Base-by-base conservation (phyloP, 345 rosid species). In the Linum usitatissimum region DNA sequence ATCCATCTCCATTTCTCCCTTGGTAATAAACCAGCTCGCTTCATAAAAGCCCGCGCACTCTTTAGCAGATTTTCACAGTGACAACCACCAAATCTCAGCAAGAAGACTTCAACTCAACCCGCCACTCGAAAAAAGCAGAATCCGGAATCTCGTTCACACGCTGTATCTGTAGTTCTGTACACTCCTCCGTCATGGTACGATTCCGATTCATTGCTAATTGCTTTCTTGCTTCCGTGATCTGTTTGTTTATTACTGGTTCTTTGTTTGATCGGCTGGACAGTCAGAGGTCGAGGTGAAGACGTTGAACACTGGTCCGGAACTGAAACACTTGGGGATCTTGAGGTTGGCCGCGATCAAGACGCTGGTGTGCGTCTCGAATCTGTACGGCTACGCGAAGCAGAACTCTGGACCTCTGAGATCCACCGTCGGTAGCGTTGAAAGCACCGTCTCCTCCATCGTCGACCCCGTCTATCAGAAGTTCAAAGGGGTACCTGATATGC, bases 391-490 rank as follows among this genome's bases (percentile, higher is more conserved):
- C 77, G 95, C 91, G 2, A 92, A 89, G 70, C 77, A 73, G 60
- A 89, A 81, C 80, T 85, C 91, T 10, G 98, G 96, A 18, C 86
- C 93, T 9, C 71, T 92, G 54, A 79, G 83, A 66, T 75, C 96
- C 34, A 67, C 96, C 1, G 86, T 89, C 4, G 82, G 73, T 1
- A 81, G 79, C 9, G 93, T 87, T 0, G 98, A 89, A 72, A 77
- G 79, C 0, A 80, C 88, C 14, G 93, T 89, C 23, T 72, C 83
- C 28, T 14, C 93, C 68, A 78, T 84, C 56, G 75, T 87, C 6
- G 67, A 78, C 2, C 98, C 98, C 3, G 89, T 92, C 34, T 86
- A 73, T 69, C 62, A 75, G 30, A 87, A 81, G 65, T 62, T 84
- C 62, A 85, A 81, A 57, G 79, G 68, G 69, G 76, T 83, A n/a